Evolutionary conservation across 2,329 filamentous ascomycete species (phyloP).

Genomic region (Cladophialophora yegresii): DNA sequence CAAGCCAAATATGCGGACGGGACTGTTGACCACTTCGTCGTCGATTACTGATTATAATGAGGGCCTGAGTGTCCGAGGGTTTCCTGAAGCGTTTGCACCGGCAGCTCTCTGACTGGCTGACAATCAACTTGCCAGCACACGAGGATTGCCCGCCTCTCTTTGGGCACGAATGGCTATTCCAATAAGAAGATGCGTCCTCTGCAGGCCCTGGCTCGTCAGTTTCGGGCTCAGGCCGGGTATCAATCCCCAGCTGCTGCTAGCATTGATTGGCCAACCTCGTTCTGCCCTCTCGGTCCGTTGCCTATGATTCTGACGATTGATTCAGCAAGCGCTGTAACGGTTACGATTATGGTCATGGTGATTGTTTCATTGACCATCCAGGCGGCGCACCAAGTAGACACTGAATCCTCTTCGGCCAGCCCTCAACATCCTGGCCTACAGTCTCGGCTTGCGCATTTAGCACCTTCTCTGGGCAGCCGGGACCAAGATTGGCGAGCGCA

Average conservation of each 20-base stretch:
- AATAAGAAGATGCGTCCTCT: background rate
- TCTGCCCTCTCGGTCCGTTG: background rate
- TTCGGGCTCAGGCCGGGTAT: background rate
- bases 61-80: background rate
- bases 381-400: too few species aligned
- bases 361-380: background rate
- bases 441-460: background rate
- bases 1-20: background rate
- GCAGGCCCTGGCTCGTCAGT: background rate
- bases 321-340: background rate
- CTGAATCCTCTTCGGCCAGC: background rate
- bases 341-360: background rate
- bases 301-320: background rate
- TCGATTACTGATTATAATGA: background rate
- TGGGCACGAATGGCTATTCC: conserved; percentile 1
- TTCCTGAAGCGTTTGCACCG: background rate
- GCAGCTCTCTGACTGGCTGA: background rate
- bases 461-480: background rate
- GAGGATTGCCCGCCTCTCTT: background rate
- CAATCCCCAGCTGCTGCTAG: background rate
- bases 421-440: background rate
- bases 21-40: background rate
- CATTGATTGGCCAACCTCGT: background rate
- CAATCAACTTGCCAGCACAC: background rate
- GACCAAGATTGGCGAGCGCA: background rate